These are phyloP conservation scores for Ophiostoma novo-ulmi DNA, from an alignment of 2,329 filamentous ascomycete species.

Conservation along the genomic window DNA sequence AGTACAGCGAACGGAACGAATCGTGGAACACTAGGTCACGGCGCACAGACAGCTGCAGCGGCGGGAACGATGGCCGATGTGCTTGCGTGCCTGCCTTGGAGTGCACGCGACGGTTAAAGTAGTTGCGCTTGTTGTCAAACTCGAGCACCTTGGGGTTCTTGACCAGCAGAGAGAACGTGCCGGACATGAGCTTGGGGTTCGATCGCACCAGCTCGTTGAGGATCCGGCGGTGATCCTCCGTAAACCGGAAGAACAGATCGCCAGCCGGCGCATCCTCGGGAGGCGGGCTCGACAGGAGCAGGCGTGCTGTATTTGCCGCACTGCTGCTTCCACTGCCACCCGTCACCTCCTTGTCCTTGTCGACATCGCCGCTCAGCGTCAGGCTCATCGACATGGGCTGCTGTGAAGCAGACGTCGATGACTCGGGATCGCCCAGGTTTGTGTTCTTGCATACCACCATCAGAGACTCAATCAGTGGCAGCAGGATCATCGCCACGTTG, in stretches of 20 bases:
- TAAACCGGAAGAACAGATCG: constrained; percentile 92
- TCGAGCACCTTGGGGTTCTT: constrained; percentile 99
- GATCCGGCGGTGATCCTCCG: constrained; percentile 94
- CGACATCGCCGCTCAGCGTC: constrained; percentile 17
- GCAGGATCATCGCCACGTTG: constrained; percentile 90
- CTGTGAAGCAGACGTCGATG: constrained; percentile 21
- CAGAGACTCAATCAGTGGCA: constrained; percentile 89
- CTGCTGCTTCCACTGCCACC: constrained; percentile 30
- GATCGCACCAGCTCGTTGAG: constrained; percentile 95
- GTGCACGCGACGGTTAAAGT: constrained; percentile 93
- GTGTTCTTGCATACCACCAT: constrained; percentile 99
- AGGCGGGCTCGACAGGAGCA: constrained; percentile 67
- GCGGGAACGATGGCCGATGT: constrained; percentile 63
- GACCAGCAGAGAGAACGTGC: constrained; percentile 89
- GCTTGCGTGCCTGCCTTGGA: constrained; percentile 47
- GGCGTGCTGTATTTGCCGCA: constrained; percentile 28
- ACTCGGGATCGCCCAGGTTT: constrained; percentile 59
- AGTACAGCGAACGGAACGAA: constrained; percentile 97
- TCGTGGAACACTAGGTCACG: constrained; percentile 96
- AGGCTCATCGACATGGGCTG: constrained; percentile 22
- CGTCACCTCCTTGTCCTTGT: constrained; percentile 10
- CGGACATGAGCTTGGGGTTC: constrained; percentile 97
- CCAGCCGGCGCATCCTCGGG: constrained; percentile 49
- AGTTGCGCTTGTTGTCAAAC: constrained; percentile 99
- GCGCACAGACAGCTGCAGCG: constrained; percentile 80